A percentile compares a stretch with the other conserved stretches of the same genome.
phyloP scores from a whole-genome alignment of 2,329 filamentous ascomycete species.

The Colletotrichum spaethianum region DNA sequence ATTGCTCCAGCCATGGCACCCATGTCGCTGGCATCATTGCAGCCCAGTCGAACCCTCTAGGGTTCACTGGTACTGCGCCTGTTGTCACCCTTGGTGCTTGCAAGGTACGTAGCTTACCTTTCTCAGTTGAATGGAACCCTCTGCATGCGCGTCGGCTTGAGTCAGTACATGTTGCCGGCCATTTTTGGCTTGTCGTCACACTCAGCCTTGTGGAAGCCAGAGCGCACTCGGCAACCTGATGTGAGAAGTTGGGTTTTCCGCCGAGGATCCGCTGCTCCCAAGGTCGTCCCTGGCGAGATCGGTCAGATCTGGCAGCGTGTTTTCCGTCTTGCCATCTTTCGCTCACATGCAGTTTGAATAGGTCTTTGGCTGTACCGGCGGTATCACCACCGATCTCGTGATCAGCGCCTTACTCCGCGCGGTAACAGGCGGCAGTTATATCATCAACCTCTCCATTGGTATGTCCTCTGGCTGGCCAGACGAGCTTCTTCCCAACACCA shows the following conservation, averaged over 20 bases:
- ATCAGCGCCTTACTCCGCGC: slow-evolving; percentile 73
- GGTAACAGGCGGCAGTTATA: slow-evolving; percentile 70
- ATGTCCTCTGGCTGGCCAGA: slow-evolving; percentile 66
- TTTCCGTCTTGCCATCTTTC: not conserved
- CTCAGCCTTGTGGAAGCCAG: too few species aligned
- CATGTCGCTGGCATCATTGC: slow-evolving; percentile 75
- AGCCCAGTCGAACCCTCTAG: slow-evolving; percentile 66
- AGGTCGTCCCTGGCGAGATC: not conserved
- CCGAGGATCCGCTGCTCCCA: not conserved
- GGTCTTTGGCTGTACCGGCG: slow-evolving; percentile 69
- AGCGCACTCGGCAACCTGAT: not conserved
- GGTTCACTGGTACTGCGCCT: slow-evolving; percentile 71
- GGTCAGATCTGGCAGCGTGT: accelerated
- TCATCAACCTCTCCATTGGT: slow-evolving; percentile 71
- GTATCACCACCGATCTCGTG: slow-evolving; percentile 68
- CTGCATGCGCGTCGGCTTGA: too few species aligned
- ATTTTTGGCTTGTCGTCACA: not conserved
- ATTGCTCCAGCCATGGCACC: slow-evolving; percentile 72
- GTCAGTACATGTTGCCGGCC: too few species aligned
- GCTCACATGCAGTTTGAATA: not conserved
- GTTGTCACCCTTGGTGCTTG: slow-evolving; percentile 70
- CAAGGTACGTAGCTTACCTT: slow-evolving; percentile 48
- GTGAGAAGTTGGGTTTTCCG: not conserved
- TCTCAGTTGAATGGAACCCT: too few species aligned
- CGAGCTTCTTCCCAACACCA: slow-evolving; percentile 64